Conservation (phyloP, 345 rosid genomes). For the Linum tenue region DNA sequence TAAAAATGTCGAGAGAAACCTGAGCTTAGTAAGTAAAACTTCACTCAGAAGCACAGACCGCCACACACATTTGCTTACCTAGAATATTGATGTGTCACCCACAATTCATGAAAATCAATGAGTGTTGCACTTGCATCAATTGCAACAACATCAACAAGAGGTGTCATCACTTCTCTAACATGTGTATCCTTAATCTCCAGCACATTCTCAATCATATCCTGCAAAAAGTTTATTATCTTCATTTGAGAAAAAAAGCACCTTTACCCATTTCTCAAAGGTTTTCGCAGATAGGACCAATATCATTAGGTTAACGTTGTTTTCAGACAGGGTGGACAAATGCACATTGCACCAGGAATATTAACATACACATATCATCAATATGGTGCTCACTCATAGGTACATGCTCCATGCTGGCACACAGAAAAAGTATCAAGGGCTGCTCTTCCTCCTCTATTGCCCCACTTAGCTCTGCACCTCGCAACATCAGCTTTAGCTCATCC, state of each 20-base stretch:
- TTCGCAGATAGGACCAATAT: neutral
- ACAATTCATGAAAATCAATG: slow-evolving; percentile 73
- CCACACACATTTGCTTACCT: slow-evolving; percentile 33
- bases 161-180: slow-evolving; percentile 99
- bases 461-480: slow-evolving; percentile 92
- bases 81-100: slow-evolving; percentile 98
- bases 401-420: too few relatives aligned
- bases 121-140: slow-evolving; percentile 78
- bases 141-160: slow-evolving; percentile 97
- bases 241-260: neutral
- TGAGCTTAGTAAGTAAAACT: slow-evolving; percentile 13
- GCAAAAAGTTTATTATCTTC: slow-evolving; percentile 13
- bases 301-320: too few relatives aligned
- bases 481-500: slow-evolving; percentile 91
- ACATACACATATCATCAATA: too few relatives aligned
- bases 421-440: slow-evolving; percentile 19
- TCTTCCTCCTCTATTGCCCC: slow-evolving; percentile 99
- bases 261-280: neutral
- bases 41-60: slow-evolving; percentile 1
- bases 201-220: slow-evolving; percentile 99
- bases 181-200: slow-evolving; percentile 94
- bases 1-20: slow-evolving; percentile 23
- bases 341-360: too few relatives aligned
- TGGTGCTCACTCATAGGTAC: too few relatives aligned
- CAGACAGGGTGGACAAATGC: too few relatives aligned